Percentiles rank a stretch among this genome's conserved stretches.
phyloP scores from a whole-genome alignment of 2,329 filamentous ascomycete genomes.

The Cladophialophora carrionii region DNA sequence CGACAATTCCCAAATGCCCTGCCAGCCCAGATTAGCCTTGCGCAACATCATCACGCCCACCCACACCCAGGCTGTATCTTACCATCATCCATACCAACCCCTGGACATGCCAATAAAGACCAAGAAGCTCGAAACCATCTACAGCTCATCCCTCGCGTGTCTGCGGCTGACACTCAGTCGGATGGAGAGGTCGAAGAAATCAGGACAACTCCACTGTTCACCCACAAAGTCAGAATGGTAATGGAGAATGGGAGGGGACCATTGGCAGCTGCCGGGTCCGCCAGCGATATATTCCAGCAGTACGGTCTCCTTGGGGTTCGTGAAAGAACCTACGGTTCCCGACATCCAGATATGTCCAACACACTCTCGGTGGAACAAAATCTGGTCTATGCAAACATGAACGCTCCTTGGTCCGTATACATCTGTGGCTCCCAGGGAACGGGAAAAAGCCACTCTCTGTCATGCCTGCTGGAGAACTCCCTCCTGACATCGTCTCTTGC shows the following conservation, averaged over 20 bases:
- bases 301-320: slow-evolving; percentile 39
- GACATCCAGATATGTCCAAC: slow-evolving; percentile 5
- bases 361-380: slow-evolving; percentile 28
- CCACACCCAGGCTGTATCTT: not conserved
- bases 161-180: not conserved
- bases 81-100: not conserved
- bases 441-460: slow-evolving; percentile 64
- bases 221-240: slow-evolving; percentile 17
- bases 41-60: not conserved
- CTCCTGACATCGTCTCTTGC: slow-evolving; percentile 56
- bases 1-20: not conserved
- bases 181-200: slow-evolving; percentile 12
- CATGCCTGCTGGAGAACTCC: slow-evolving; percentile 58
- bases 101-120: not conserved
- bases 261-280: not conserved
- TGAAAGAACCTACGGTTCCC: slow-evolving; percentile 29
- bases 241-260: not conserved
- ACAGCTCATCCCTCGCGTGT: not conserved
- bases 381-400: slow-evolving; percentile 52
- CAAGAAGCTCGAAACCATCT: not conserved
- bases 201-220: slow-evolving; percentile 29
- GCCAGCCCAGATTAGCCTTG: not conserved
- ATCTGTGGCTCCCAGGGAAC: slow-evolving; percentile 67
- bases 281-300: slow-evolving; percentile 34
- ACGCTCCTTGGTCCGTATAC: slow-evolving; percentile 62